Evolutionary conservation across 352 stramenopile genomes (phyloP), one percentile per base, ranked within the genome.

Genomic region (Thraustotheca clavata): DNA sequence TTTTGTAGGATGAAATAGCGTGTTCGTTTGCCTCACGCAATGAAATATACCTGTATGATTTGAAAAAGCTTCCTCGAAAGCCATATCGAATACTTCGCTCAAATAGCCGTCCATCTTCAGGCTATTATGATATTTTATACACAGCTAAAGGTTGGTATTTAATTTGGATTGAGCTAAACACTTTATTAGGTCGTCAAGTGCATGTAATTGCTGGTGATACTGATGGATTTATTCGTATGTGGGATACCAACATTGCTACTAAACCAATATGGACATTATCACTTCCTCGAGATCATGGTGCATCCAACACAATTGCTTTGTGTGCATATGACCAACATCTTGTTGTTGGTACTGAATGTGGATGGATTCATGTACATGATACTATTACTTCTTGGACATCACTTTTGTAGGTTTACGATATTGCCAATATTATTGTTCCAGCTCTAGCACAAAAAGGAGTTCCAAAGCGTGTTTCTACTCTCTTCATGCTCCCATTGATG

Each of bases 91-190:
- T 91, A 11, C 63, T 91, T 18, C 85, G 85, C 59, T 76, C 75
- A 20, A 76, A 71, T 27, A 91, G 74, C 52, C 79, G 80, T n/a
- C 79, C 83, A 22, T 87, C 80, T 0, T 80, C 74, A 22, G 83
- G 83, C 5, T 91, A 91, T 71, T 87, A 80, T n/a, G 80, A 88
- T 59, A 38, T 91, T n/a, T 38, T 89, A 18, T 91, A 52, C 43
- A 24, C 20, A 43, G 16, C 38, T 16, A 43, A 43, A 43, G 38
- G 38, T 43, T n/a, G n/a, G n/a, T n/a, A n/a, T n/a, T n/a, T n/a
- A 20, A 18, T 20, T 43, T 43, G 16, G 38, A 43, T 43, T 20
- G 38, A 43, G 38, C 38, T 43, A 29, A 50, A 29, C 43, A 29
- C 43, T 24, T 27, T 47, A 6, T 14, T 52, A 52, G 43, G 43